Evolutionary conservation across 345 rosid species (phyloP).

Genomic region (Limnanthes douglasii): DNA sequence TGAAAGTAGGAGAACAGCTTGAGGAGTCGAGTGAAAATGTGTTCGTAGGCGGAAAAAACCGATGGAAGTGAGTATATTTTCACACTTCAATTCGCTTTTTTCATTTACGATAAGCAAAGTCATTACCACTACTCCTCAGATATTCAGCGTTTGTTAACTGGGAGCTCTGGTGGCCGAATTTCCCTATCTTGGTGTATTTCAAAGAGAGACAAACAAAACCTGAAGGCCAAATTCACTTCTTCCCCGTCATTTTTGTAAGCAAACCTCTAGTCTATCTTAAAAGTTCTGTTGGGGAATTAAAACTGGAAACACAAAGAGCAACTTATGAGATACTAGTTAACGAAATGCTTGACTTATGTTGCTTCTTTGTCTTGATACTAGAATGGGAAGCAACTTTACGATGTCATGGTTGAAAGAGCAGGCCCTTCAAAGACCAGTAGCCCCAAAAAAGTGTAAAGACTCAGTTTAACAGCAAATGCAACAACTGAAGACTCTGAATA

Average conservation of each 20-base stretch:
- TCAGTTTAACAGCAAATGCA: too few relatives aligned
- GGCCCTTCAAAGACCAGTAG: slow-evolving; percentile 54
- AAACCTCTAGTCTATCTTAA: too few relatives aligned
- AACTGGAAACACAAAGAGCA: too few relatives aligned
- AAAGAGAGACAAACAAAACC: slow-evolving; percentile 68
- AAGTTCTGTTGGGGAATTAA: background rate
- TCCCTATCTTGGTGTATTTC: slow-evolving; percentile 59
- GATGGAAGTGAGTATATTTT: slow-evolving; percentile 49
- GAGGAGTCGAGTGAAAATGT: slow-evolving; percentile 61
- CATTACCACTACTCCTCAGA: slow-evolving; percentile 13
- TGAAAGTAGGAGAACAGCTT: slow-evolving; percentile 56
- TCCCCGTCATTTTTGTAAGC: slow-evolving; percentile 68
- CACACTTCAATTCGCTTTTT: background rate
- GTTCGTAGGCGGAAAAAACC: slow-evolving; percentile 61
- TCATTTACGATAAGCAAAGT: background rate
- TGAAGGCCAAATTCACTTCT: slow-evolving; percentile 78
- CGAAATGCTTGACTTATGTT: slow-evolving; percentile 2
- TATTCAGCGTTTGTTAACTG: slow-evolving; percentile 65
- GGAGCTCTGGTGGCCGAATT: slow-evolving; percentile 84
- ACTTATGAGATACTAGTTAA: background rate
- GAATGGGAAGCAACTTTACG: slow-evolving; percentile 61
- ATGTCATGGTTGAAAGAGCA: slow-evolving; percentile 68
- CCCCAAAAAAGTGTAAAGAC: slow-evolving; percentile 20
- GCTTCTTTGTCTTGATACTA: slow-evolving; percentile 8
- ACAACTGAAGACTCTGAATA: too few relatives aligned